Percentiles rank a stretch among this genome's conserved stretches.
These are phyloP conservation scores for Neurospora africana DNA, from an alignment of 495 filamentous ascomycete genomes.

Conservation along the genomic window DNA sequence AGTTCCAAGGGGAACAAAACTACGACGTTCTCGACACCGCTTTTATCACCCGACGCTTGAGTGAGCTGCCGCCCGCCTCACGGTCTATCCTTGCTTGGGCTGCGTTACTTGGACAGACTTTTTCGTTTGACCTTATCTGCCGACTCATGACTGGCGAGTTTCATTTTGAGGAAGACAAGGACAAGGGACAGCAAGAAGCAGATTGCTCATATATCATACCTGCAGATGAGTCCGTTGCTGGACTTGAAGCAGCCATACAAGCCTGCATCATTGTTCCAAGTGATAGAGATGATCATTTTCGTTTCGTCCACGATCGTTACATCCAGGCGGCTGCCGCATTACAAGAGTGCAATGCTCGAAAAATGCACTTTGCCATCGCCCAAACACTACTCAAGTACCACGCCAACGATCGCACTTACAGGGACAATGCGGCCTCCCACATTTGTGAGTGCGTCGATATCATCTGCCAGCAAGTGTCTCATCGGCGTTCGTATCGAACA, in stretches of 20 bases:
- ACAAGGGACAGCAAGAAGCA: slow-evolving; percentile 10
- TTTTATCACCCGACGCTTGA: slow-evolving; percentile 65
- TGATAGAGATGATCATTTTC: slow-evolving; percentile 63
- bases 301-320: slow-evolving; percentile 78
- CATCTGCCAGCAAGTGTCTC: slow-evolving; percentile 51
- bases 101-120: slow-evolving; percentile 63
- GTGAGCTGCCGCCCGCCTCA: slow-evolving; percentile 60
- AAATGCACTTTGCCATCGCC: slow-evolving; percentile 84
- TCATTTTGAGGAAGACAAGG: slow-evolving; percentile 37
- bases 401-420: slow-evolving; percentile 40
- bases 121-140: slow-evolving; percentile 73
- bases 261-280: slow-evolving; percentile 65
- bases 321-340: slow-evolving; percentile 61
- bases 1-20: slow-evolving; percentile 66
- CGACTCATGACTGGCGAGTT: slow-evolving; percentile 61
- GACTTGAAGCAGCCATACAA: slow-evolving; percentile 67
- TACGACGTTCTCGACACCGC: slow-evolving; percentile 69
- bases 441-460: slow-evolving; percentile 62
- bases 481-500: slow-evolving; percentile 56
- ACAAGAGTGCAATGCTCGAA: slow-evolving; percentile 55
- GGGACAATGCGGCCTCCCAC: slow-evolving; percentile 65
- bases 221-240: slow-evolving; percentile 52
- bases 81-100: slow-evolving; percentile 80
- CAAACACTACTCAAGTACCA: slow-evolving; percentile 65
- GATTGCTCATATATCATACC: slow-evolving; percentile 17